Evolutionary conservation across 2,329 filamentous ascomycete genomes (phyloP), one percentile per base, ranked within the genome.

Genomic region (Arthrobotrys iridis): DNA sequence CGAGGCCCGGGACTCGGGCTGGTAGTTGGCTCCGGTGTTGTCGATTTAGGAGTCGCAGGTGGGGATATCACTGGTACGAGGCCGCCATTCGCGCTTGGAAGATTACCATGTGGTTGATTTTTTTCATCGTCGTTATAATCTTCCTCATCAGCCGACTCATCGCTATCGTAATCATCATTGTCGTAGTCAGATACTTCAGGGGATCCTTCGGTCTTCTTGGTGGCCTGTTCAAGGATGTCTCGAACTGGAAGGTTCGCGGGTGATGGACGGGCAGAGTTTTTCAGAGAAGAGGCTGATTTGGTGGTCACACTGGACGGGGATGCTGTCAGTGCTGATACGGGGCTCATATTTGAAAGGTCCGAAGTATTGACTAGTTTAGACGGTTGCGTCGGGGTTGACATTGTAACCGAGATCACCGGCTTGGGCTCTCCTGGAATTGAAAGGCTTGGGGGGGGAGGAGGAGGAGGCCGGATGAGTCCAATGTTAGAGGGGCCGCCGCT

Each of bases 81-180:
- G 15, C 18, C 5, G 22, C 22, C 2, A 20, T 6, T 40, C 13
- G 33, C 13, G 20, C 8, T 15, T 58, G 40, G 22, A 28, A 11
- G 5, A 10, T 58, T 67, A 28, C 46, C 11, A 3, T 40, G 15
- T 10, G 13, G 2, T 46, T 18, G 35, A n/a, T 5, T 18, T 3
- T 58, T 28, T n/a, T 57, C 33, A 8, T 74, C 60, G n/a, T 74
- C 37, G 15, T 55, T 48, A 22, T 62, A 62, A 26, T 74, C 60
- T 11, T 73, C 68, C 41, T 74, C 70, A 26, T 74, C 62, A 30
- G 62, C 58, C 45, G 57, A 74, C 35, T 74, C 70, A 18, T 74
- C 55, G 41, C 70, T 74, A 22, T 48, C 70, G n/a, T 64, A 50
- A 7, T 63, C 48, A 15, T 63, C 66, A 35, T 62, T 45, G 6